A percentile compares a stretch with the other conserved stretches of the same genome.
These are phyloP conservation scores for Verruconis gallopava DNA, from an alignment of 2,329 filamentous ascomycete species.

Conservation along the genomic window DNA sequence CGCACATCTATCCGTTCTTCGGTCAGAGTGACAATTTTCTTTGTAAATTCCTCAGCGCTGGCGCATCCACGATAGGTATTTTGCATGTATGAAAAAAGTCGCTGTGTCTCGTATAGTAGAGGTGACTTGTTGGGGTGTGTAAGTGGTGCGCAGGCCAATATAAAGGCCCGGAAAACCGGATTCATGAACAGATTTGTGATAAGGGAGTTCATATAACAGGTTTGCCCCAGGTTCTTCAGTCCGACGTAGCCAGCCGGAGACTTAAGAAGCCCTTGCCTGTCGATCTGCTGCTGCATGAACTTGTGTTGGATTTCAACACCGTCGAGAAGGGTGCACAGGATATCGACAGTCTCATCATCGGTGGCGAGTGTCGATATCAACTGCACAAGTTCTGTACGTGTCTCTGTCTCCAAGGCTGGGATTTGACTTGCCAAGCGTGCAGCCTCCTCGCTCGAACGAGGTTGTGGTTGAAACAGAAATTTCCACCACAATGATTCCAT, in stretches of 20 bases:
- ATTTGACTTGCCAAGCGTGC: neutral
- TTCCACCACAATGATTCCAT: slow-evolving; percentile 22
- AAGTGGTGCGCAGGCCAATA: slow-evolving; percentile 37
- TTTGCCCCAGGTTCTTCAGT: slow-evolving; percentile 83
- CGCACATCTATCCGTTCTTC: slow-evolving; percentile 72
- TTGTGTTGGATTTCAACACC: neutral
- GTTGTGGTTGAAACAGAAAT: slow-evolving; percentile 20
- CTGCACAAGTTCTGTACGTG: neutral
- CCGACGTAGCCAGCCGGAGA: slow-evolving; percentile 75
- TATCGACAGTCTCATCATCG: neutral
- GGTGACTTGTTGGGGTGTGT: slow-evolving; percentile 13
- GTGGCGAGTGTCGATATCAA: neutral
- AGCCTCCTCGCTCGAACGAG: neutral
- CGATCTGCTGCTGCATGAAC: slow-evolving; percentile 9
- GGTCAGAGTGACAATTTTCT: slow-evolving; percentile 69
- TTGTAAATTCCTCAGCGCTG: slow-evolving; percentile 60
- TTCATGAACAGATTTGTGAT: slow-evolving; percentile 97
- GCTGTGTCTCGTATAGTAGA: slow-evolving; percentile 65
- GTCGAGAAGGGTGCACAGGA: neutral
- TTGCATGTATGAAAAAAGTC: slow-evolving; percentile 76
- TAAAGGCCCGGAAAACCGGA: slow-evolving; percentile 69
- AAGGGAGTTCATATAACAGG: slow-evolving; percentile 92
- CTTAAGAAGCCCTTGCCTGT: slow-evolving; percentile 47
- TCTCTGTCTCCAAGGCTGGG: neutral
- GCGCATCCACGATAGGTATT: slow-evolving; percentile 61